These are phyloP conservation scores for Taphrina populina DNA, from an alignment of 1,139 yeast species.

Conservation along the genomic window DNA sequence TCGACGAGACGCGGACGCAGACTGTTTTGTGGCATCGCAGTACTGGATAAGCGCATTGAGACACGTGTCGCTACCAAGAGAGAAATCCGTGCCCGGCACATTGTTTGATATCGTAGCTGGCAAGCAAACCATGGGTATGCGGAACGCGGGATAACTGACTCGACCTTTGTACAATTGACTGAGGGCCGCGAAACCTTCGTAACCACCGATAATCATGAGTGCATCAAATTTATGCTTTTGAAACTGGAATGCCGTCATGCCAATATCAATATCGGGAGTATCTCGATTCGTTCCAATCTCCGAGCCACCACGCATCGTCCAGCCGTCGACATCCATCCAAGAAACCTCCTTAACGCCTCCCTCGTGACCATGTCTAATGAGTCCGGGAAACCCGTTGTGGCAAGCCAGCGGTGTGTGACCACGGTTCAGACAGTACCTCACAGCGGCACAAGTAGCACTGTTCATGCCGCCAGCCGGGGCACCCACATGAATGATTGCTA, in stretches of 20 bases:
- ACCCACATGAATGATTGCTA: slow-evolving; percentile 87
- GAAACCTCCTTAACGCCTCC: slow-evolving; percentile 70
- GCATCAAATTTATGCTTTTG: slow-evolving; percentile 85
- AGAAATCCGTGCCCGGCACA: slow-evolving; percentile 96
- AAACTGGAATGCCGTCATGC: slow-evolving; percentile 85
- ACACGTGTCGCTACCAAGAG: slow-evolving; percentile 92
- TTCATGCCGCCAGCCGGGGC: slow-evolving; percentile 98
- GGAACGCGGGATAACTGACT: slow-evolving; percentile 75
- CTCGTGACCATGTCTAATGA: slow-evolving; percentile 56
- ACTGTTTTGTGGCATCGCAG: slow-evolving; percentile 92
- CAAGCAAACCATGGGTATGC: slow-evolving; percentile 87
- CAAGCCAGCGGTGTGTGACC: slow-evolving; percentile 89
- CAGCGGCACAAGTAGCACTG: slow-evolving; percentile 87
- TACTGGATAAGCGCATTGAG: slow-evolving; percentile 83
- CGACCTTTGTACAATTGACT: slow-evolving; percentile 75
- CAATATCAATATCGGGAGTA: slow-evolving; percentile 76
- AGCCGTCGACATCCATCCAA: slow-evolving; percentile 86
- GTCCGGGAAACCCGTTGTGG: slow-evolving; percentile 89
- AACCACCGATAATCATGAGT: slow-evolving; percentile 86
- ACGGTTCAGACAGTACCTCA: slow-evolving; percentile 81
- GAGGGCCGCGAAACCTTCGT: slow-evolving; percentile 84
- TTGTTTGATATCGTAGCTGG: slow-evolving; percentile 98
- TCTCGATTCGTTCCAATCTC: slow-evolving; percentile 92
- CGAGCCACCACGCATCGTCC: slow-evolving; percentile 91
- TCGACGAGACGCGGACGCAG: slow-evolving; percentile 91